Conservation (phyloP, 148 eudicot genomes). For the Vaccinium darrowii region DNA sequence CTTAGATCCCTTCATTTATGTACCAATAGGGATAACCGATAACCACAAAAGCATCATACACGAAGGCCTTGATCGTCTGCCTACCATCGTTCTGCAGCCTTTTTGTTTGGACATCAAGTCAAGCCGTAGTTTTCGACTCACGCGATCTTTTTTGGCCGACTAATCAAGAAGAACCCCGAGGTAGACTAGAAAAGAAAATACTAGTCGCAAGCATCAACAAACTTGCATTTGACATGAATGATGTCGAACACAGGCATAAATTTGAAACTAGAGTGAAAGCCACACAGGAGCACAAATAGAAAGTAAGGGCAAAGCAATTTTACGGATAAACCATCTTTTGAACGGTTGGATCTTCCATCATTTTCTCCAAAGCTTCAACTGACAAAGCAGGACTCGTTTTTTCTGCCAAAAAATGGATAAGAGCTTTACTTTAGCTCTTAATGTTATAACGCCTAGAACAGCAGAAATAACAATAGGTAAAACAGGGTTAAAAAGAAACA, state of each 20-base stretch:
- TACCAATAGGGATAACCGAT: not conserved
- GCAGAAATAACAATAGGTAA: conserved; percentile 10
- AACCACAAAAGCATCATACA: not conserved
- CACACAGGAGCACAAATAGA: conserved; percentile 11
- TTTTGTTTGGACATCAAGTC: no score
- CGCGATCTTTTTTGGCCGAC: no score
- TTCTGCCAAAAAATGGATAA: conserved; percentile 35
- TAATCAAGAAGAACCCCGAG: no score
- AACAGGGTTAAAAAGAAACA: not conserved
- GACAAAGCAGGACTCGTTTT: conserved; percentile 42
- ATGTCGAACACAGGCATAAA: not conserved
- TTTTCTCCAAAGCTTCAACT: conserved; percentile 91
- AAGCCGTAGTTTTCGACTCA: no score
- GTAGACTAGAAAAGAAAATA: not conserved
- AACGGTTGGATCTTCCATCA: conserved; percentile 98
- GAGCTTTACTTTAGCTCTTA: not conserved
- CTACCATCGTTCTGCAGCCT: no score
- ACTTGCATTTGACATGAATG: not conserved
- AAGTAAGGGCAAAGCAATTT: conserved; percentile 24
- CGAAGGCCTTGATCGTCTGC: no score
- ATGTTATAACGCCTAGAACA: conserved; percentile 12
- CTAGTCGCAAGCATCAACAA: not conserved
- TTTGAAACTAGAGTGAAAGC: not conserved
- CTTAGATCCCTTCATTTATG: no score
- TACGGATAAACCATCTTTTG: conserved; percentile 96